Base-by-base conservation (phyloP, 345 rosid species). In the Garcia nutans region DNA sequence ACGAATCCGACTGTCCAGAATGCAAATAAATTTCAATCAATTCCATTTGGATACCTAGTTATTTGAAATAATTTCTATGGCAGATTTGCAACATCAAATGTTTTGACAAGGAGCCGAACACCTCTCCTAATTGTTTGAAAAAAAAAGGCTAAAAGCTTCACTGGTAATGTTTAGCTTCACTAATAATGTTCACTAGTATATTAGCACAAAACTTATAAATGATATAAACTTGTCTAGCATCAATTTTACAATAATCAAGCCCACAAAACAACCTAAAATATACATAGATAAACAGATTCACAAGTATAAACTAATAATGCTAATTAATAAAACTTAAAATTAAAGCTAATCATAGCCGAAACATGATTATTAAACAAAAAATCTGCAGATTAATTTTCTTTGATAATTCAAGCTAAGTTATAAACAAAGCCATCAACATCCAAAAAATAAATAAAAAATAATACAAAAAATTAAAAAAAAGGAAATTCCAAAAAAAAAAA, bases 301-400 rank as follows among this genome's bases (percentile, higher is more conserved):
- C 10, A 45, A n/a, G n/a, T 6, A 26, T 22, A 68, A 47, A 60
- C 41, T n/a, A 54, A 54, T 54, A 22, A 55, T 55, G 71, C 49
- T 33, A 47, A 59, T 24, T n/a, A 54, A 54, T 54, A 22, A 55
- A 42, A 66, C 37, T 45, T 54, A 56, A 1, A 23, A 63, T 31
- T 6, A 41, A 55, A 62, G 75, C 49, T 64, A 71, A 56, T 63
- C 33, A 17, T 45, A 31, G 28, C 45, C 11, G 70, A 54, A 61
- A 65, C 71, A 65, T 11, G 52, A 65, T 42, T 5, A 23, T 37
- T 37, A 37, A 37, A 59, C 6, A 17, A 28, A 61, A 54, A 54
- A 62, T 19, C 22, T 23, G 23, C 28, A 62, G 3, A 5, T 20
- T 0, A 42, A 66, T 67, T 67, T 67, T 20, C 26, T 24, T 44